Base-by-base conservation (phyloP, 495 filamentous ascomycete genomes). In the Penicillium manginii region DNA sequence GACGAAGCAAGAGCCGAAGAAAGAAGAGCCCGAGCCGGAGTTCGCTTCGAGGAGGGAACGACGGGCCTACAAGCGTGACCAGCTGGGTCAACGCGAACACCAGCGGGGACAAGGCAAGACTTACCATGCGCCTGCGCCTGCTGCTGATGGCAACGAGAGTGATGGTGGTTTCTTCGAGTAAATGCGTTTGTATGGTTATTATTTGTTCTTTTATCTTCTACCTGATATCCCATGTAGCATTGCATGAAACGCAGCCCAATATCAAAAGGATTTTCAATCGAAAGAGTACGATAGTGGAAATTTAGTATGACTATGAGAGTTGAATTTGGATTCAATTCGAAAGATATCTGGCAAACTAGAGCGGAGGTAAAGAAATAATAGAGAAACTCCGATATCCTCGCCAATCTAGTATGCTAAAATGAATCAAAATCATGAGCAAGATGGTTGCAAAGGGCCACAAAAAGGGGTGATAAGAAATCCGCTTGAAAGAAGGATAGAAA, bases 101-200 rank as follows among this genome's bases (percentile, higher is more conserved):
- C 40, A 53, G 42, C 50, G 35, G 18, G 57, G 57, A 45, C 58
- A 45, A 40, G 61, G 59, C 42, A 58, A 55, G 29, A 40, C 39
- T 11, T 54, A 61, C 4, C 53, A 62, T 37, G 53, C 56, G 18
- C 53, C 60, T 15, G 54, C 54, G 12, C 37, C 50, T 26, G 31
- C 50, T 26, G 31, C 50, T 18, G 66, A 68, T 47, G 68, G 75
- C 9, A 75, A 73, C 15, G 79, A 83, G 0, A 85, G 81, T 62
- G 84, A 85, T 64, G 84, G 79, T 21, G 84, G 81, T 5, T 86
- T 86, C 68, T 86, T 77, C 32, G 74, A 77, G 22, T 56, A 63
- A 63, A 54, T 70, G 54, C 63, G 18, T 40, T 19, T 19, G n/a
- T 45, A 22, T 19, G 39, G 31, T 33, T 42, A 29, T 52, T 51